phyloP scores from a whole-genome alignment of 306 rosid genomes.

The Luffa aegyptiaca region DNA sequence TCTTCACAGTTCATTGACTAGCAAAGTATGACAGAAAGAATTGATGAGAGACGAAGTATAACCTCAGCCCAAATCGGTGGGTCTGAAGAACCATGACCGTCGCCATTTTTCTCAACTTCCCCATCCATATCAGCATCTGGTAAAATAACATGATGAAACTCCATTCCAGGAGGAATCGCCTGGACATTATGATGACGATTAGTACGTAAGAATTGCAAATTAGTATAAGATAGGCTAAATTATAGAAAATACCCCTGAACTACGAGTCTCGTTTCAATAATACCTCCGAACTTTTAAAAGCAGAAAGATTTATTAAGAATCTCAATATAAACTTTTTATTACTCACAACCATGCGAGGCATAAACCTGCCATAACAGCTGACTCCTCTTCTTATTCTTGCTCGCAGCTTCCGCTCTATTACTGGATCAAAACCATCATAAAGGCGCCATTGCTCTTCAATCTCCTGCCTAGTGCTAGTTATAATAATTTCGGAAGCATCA shows the following conservation, averaged over 20 bases:
- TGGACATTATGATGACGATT: neutral
- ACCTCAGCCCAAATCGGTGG: slow-evolving; percentile 56
- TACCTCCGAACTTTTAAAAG: too few relatives aligned
- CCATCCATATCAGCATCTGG: slow-evolving; percentile 36
- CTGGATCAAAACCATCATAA: slow-evolving; percentile 62
- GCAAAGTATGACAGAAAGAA: neutral
- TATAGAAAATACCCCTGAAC: too few relatives aligned
- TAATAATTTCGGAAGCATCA: slow-evolving; percentile 49
- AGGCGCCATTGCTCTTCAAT: slow-evolving; percentile 58
- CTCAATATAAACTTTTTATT: neutral
- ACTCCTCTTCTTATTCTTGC: slow-evolving; percentile 49
- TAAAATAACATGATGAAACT: slow-evolving; percentile 49
- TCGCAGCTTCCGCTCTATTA: slow-evolving; percentile 45
- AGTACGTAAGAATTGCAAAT: neutral
- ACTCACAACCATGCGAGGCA: slow-evolving; percentile 61
- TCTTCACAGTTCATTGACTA: neutral
- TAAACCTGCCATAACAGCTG: slow-evolving; percentile 46
- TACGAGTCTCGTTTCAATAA: too few relatives aligned
- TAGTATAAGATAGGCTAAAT: neutral
- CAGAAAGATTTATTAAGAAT: neutral
- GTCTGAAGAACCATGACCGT: slow-evolving; percentile 29
- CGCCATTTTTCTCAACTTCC: slow-evolving; percentile 35
- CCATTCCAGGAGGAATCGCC: slow-evolving; percentile 71
- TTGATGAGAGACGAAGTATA: neutral
- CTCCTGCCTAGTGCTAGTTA: slow-evolving; percentile 61